These are phyloP conservation scores for Lyophyllum decastes DNA, from an alignment of 768 basidiomycete species.

Conservation along the genomic window DNA sequence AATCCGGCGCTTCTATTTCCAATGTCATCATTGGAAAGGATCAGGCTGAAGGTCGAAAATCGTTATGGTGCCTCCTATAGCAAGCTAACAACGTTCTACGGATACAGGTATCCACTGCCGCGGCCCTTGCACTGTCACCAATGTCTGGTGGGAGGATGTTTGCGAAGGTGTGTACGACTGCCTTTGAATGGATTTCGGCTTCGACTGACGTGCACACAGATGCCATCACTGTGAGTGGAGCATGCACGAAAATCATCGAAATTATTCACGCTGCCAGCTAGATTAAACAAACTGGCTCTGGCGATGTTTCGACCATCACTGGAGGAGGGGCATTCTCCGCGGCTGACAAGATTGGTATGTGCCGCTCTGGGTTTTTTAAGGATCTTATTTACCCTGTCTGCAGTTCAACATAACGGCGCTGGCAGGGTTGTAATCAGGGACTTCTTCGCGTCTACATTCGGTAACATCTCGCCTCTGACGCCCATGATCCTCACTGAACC, in stretches of 20 bases:
- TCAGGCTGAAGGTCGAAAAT: constrained; percentile 25
- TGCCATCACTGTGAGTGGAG: constrained; percentile 21
- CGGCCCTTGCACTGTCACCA: constrained; percentile 29
- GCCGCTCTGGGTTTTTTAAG: neutral
- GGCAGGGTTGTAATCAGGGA: constrained; percentile 25
- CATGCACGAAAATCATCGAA: neutral
- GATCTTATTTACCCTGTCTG: neutral
- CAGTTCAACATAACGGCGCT: constrained; percentile 30
- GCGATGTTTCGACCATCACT: constrained; percentile 26
- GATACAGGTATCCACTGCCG: constrained; percentile 27
- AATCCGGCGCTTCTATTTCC: constrained; percentile 28
- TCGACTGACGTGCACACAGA: constrained; percentile 8
- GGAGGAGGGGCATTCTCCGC: constrained; percentile 28
- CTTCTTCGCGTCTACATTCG: constrained; percentile 28
- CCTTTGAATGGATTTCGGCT: no score
- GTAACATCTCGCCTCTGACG: neutral
- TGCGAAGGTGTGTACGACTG: constrained; percentile 23
- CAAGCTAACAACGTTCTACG: neutral
- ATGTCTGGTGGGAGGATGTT: constrained; percentile 33
- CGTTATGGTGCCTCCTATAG: neutral
- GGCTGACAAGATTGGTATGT: constrained; percentile 26
- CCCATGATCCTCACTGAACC: neutral
- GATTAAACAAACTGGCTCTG: constrained; percentile 29
- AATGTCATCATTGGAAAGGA: constrained; percentile 29
- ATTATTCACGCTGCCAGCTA: neutral